A percentile compares a stretch with the other conserved stretches of the same genome.
phyloP scores from a whole-genome alignment of 2,329 filamentous ascomycete genomes.

The Drechslerella stenobrocha region DNA sequence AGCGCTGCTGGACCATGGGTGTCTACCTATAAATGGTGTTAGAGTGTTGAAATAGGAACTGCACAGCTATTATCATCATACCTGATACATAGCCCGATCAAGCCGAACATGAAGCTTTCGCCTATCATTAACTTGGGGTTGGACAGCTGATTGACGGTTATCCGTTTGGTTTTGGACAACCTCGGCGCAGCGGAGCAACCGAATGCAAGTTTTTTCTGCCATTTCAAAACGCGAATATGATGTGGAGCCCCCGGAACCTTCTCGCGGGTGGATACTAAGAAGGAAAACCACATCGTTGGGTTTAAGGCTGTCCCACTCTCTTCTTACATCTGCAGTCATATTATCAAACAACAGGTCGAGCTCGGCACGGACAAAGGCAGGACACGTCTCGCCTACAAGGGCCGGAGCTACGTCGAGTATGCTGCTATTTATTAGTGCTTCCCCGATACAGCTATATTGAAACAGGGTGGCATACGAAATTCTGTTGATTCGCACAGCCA shows the following conservation, averaged over 20 bases:
- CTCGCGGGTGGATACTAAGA: constrained; percentile 67
- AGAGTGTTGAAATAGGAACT: no score
- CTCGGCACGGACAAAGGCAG: constrained; percentile 83
- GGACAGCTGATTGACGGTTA: constrained; percentile 68
- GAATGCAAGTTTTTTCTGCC: constrained; percentile 68
- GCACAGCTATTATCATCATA: no score
- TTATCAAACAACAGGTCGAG: constrained; percentile 80
- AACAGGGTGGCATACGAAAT: constrained; percentile 62
- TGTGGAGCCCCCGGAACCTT: not conserved
- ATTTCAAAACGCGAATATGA: constrained; percentile 57
- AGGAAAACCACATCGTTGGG: constrained; percentile 89
- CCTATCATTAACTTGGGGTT: constrained; percentile 67
- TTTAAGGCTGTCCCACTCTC: constrained; percentile 86
- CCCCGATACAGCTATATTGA: not conserved
- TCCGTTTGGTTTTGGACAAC: constrained; percentile 85
- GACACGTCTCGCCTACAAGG: constrained; percentile 77
- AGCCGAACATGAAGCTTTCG: constrained; percentile 78
- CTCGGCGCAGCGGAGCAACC: constrained; percentile 76
- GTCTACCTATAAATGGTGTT: constrained; percentile 60
- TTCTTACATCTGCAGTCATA: constrained; percentile 72
- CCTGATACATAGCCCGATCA: constrained; percentile 75
- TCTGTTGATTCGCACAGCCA: constrained; percentile 85
- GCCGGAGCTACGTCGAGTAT: constrained; percentile 84
- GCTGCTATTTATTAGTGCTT: constrained; percentile 54
- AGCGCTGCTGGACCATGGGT: constrained; percentile 67